Conservation (phyloP, 345 rosid genomes). For the Dipteronia sinensis region DNA sequence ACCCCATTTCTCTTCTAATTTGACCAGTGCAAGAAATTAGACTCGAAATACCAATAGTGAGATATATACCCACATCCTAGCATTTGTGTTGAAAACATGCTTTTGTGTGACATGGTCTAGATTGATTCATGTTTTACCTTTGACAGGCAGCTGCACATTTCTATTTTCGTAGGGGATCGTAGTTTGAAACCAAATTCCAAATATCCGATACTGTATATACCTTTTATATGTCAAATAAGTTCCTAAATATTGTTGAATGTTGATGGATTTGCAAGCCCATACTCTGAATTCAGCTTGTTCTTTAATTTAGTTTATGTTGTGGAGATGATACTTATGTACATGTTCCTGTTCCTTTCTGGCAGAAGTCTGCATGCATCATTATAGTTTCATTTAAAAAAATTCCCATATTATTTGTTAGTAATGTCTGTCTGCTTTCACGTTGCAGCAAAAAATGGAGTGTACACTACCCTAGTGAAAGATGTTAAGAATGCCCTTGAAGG, state of each 20-base stretch:
- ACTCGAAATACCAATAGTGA: neutral
- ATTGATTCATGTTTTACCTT: slow-evolving; percentile 11
- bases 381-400: neutral
- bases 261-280: neutral
- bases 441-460: slow-evolving; percentile 90
- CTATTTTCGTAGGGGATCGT: neutral
- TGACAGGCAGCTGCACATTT: neutral
- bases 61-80: neutral
- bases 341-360: neutral
- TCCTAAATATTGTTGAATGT: neutral
- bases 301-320: neutral
- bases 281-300: slow-evolving; percentile 6
- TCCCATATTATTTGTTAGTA: neutral
- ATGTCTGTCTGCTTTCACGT: slow-evolving; percentile 19
- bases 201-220: neutral
- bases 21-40: neutral
- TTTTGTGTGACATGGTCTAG: neutral
- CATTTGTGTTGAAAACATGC: neutral
- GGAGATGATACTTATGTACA: neutral
- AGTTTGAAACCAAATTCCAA: neutral
- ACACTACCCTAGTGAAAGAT: slow-evolving; percentile 68
- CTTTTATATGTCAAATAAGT: neutral
- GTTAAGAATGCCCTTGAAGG: slow-evolving; percentile 88
- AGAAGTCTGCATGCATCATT: neutral
- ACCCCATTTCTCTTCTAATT: neutral